phyloP scores from a whole-genome alignment of 1,284 basidiomycete species.

The Ustilago lituana region DNA sequence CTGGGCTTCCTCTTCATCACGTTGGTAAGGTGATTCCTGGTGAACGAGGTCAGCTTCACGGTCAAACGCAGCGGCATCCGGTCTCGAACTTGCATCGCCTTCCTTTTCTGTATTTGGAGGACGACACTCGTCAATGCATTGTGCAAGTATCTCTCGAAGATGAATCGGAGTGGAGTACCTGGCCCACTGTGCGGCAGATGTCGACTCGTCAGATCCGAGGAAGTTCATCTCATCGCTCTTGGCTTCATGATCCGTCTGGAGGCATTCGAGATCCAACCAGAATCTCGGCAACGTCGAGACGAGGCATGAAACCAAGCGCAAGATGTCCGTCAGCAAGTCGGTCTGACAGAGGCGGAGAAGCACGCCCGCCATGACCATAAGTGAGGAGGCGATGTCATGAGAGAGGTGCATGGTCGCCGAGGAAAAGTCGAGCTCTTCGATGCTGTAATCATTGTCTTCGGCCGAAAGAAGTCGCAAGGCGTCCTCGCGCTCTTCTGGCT shows the following conservation, averaged over 20 bases:
- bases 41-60: not conserved
- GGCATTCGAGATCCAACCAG: constrained; percentile 31
- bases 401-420: constrained; percentile 40
- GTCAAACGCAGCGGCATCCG: not conserved
- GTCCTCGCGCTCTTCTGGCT: constrained; percentile 33
- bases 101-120: not conserved
- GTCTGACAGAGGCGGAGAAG: constrained; percentile 41
- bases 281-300: constrained; percentile 29
- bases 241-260: constrained; percentile 17
- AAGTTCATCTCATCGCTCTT: constrained; percentile 19
- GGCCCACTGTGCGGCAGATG: not conserved
- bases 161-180: constrained; percentile 22
- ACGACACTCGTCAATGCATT: constrained; percentile 36
- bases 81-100: not conserved
- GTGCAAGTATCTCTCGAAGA: constrained; percentile 33
- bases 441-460: not conserved
- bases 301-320: constrained; percentile 35
- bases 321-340: constrained; percentile 36
- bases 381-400: constrained; percentile 30
- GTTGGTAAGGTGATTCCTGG: not conserved
- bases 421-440: constrained; percentile 31
- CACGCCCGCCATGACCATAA: constrained; percentile 41
- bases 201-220: constrained; percentile 3
- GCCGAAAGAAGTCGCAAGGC: constrained; percentile 17
- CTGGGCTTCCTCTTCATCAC: not conserved